Evolutionary conservation across 306 rosid species (phyloP), one percentile per base, ranked within the genome.

Genomic region (Trifolium repens): DNA sequence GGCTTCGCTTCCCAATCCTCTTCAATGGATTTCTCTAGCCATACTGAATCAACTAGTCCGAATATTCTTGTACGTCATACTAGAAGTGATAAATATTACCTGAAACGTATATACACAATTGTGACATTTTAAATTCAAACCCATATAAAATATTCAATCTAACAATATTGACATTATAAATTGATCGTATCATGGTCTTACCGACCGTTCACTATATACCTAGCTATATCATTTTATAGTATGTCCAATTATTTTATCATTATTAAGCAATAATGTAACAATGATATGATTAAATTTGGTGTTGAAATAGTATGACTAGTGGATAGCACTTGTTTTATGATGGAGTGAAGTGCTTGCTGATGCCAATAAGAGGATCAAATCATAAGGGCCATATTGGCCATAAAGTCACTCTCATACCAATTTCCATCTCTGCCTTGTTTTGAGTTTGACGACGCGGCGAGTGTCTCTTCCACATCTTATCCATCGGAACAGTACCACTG

Each of bases 401-500:
- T 1, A 70, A 16, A 16, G 75, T 77, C 72, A 26, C 77, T 17
- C 44, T 60, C 71, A 54, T 26, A 46, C 15, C 63, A 58, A 58
- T 58, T 26, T 55, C 46, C 4, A 6, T 69, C 54, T 74, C 50
- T 74, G 26, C 67, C 60, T 1, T 2, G 24, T 35, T 34, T 6
- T 42, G 52, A 69, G 7, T 62, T 74, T 69, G 63, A 47, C 76
- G 72, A 72, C 16, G 77, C 83, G 74, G 67, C 77, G 76, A 75
- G 69, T 75, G 69, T 75, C 73, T 79, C 63, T 71, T 61, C 76
- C 84, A 78, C 67, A 79, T 71, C 74, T 72, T 58, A 62, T 86
- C 82, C 83, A 43, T 39, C 53, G 9, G 30, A 59, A 59, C 22
- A 50, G 64, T 63, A 4, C 14, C 8, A 10, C 2, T 32, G 27